Evolutionary conservation across 78 protist species (phyloP), one percentile per base, ranked within the genome.

Genomic region (Polysphondylium violaceum): DNA sequence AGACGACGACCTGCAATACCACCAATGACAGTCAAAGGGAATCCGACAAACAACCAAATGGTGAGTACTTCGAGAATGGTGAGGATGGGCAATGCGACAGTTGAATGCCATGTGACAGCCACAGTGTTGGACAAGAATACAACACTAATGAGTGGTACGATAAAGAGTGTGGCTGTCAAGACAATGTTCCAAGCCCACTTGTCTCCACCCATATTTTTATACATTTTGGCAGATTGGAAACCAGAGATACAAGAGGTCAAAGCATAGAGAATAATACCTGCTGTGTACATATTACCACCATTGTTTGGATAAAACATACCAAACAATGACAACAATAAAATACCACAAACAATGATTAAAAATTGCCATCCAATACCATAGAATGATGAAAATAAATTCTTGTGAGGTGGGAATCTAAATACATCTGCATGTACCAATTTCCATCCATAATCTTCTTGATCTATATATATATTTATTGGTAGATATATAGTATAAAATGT

Each of bases 371-470:
- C 99, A 29, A 36, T 56, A 61, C 99, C 98, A 56, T 88, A 95
- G 41, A 75, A 96, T 41, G 99, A 96, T 38, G 97, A 86, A 79
- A 98, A 94, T 33, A 97, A 38, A 31, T 72, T 77, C 53, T 58
- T n/a, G 65, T 76, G 1, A 8, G 87, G 78, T 31, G 99, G 99
- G 89, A 97, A 97, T 27, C 99, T 97, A 92, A 99, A 99, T 40
- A 99, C 99, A 58, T 99, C 99, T 31, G 97, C 97, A 92, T 97
- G 97, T 59, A 99, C 64, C 12, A 95, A 96, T 90, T 99, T 99
- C 99, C 99, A 99, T 25, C 99, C 99, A 44, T 95, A 95, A 74
- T 99, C 99, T 3, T 97, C 98, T 74, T 58, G 86, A 61, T 79
- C 97, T 47, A n/a, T 5, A 65, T 40, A 8, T 16, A 51, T 17